phyloP scores from a whole-genome alignment of 495 filamentous ascomycete species.

The Tetracladium marchalianum region DNA sequence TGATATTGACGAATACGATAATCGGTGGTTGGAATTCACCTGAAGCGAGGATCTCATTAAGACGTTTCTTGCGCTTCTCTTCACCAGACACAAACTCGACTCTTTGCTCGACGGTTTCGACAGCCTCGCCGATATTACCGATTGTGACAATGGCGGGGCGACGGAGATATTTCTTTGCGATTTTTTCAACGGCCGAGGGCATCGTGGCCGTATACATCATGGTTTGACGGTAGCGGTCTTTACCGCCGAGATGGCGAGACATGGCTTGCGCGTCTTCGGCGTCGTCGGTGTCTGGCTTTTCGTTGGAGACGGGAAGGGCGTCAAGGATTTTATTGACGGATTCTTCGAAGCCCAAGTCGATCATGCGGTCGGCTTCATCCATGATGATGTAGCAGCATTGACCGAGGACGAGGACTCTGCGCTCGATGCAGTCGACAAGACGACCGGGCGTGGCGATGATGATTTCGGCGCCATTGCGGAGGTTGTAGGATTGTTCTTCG shows the following conservation, averaged over 20 bases:
- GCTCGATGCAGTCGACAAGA: slow-evolving; percentile 93
- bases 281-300: slow-evolving; percentile 93
- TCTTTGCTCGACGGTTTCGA: slow-evolving; percentile 96
- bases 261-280: slow-evolving; percentile 81
- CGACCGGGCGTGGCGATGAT: slow-evolving; percentile 97
- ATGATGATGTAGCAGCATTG: slow-evolving; percentile 97
- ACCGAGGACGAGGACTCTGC: slow-evolving; percentile 78
- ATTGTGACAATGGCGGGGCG: slow-evolving; percentile 92
- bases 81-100: slow-evolving; percentile 89
- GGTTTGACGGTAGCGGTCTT: slow-evolving; percentile 88
- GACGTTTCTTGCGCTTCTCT: slow-evolving; percentile 95
- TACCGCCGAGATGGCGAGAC: slow-evolving; percentile 70
- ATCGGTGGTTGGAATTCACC: slow-evolving; percentile 85
- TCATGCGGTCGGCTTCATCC: slow-evolving; percentile 99
- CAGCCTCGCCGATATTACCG: slow-evolving; percentile 91
- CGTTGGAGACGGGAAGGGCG: slow-evolving; percentile 88
- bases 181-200: slow-evolving; percentile 87
- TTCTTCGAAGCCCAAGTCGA: slow-evolving; percentile 96
- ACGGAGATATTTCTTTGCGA: slow-evolving; percentile 91
- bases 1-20: slow-evolving; percentile 99
- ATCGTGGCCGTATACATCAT: slow-evolving; percentile 99
- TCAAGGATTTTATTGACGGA: slow-evolving; percentile 97
- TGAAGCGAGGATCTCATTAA: slow-evolving; percentile 79
- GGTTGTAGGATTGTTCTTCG: slow-evolving; percentile 86
- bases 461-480: slow-evolving; percentile 95